phyloP scores from a whole-genome alignment of 2,329 filamentous ascomycete species.

The Hymenoscyphus linearis region DNA sequence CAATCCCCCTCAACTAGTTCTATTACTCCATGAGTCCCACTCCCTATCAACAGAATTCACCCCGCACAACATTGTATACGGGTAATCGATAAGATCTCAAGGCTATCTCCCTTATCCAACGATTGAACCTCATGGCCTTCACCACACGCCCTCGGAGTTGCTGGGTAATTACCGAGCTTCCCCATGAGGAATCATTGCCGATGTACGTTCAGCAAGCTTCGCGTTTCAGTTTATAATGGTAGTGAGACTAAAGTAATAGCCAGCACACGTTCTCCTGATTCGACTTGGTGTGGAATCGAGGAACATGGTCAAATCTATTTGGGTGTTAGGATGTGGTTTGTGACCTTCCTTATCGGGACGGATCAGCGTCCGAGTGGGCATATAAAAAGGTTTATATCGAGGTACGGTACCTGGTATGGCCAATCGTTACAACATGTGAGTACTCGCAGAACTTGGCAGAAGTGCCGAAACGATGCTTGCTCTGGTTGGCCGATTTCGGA shows the following conservation, averaged over 20 bases:
- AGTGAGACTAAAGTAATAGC: not conserved
- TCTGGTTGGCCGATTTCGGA: not conserved
- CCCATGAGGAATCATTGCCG: constrained; percentile 5
- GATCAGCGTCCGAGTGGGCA: not conserved
- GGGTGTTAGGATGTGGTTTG: not conserved
- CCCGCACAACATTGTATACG: not conserved
- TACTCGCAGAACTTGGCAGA: not conserved
- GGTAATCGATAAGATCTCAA: constrained; percentile 4
- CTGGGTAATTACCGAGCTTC: constrained; percentile 8
- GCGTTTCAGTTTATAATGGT: not conserved
- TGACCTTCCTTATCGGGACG: not conserved
- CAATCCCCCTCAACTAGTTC: no score
- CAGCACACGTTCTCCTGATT: not conserved
- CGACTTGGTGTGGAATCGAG: not conserved
- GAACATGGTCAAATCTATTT: not conserved
- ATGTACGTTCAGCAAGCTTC: not conserved
- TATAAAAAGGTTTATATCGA: not conserved
- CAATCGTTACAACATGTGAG: not conserved
- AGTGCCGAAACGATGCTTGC: not conserved
- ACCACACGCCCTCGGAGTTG: constrained; percentile 1
- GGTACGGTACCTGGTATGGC: not conserved
- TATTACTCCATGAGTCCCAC: not conserved
- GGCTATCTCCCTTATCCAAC: constrained; percentile 9
- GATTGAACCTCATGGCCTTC: constrained; percentile 2
- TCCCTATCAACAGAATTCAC: not conserved